Evolutionary conservation across 768 basidiomycete species (phyloP).

Genomic region (Nevesoporus exiguus): DNA sequence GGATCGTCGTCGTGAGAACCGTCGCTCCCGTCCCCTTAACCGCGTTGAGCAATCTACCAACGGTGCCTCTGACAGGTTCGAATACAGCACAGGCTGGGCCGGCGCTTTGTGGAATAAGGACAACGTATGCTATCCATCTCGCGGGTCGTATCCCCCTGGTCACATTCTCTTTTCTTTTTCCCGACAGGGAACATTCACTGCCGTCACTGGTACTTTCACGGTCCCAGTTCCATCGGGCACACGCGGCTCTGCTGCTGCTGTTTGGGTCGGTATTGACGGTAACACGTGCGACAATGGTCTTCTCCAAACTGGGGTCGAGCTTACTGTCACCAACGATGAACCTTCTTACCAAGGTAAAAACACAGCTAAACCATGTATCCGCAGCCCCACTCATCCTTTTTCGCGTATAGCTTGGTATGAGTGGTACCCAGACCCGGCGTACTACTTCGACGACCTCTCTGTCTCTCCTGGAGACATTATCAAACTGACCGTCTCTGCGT

Average conservation of each 20-base stretch:
- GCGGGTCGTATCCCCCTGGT: background rate
- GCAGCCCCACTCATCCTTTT: background rate
- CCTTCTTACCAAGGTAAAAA: conserved; percentile 3
- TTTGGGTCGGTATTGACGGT: conserved; percentile 12
- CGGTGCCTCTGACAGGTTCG: background rate
- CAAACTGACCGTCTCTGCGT: background rate
- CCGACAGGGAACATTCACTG: conserved; percentile 1
- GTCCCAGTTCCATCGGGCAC: background rate
- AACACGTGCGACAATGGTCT: background rate
- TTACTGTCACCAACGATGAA: background rate
- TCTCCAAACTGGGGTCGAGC: background rate
- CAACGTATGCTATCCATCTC: background rate
- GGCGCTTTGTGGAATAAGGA: background rate
- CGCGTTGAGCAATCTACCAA: background rate
- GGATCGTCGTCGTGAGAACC: background rate
- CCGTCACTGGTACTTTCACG: background rate
- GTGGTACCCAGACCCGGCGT: background rate
- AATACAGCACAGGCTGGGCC: background rate
- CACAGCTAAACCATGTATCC: no score
- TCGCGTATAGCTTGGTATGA: conserved; percentile 10
- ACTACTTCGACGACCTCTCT: background rate
- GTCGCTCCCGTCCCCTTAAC: background rate
- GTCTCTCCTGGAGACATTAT: background rate
- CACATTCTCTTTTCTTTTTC: background rate
- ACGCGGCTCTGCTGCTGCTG: background rate